Percentiles rank a stretch among this genome's conserved stretches.
phyloP scores from a whole-genome alignment of 1,139 yeast genomes.

The Suhomyces chickasaworum region DNA sequence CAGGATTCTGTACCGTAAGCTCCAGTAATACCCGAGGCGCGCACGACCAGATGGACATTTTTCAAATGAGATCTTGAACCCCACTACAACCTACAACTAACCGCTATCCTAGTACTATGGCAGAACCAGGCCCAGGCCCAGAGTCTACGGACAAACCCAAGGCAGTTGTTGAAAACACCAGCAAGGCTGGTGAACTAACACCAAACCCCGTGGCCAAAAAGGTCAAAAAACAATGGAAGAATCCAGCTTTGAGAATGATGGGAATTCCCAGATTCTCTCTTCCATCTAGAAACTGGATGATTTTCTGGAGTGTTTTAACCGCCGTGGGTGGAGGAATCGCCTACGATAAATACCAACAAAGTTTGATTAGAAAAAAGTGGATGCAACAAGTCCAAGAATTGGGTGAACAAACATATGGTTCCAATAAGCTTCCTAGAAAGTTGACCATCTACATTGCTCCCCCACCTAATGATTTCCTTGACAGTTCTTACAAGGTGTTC shows the following conservation, averaged over 20 bases:
- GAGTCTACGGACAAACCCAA: conserved; percentile 1
- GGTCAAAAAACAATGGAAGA: conserved; percentile 61
- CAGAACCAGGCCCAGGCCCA: neutral
- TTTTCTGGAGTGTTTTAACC: conserved; percentile 77
- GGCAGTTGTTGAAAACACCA: conserved; percentile 5
- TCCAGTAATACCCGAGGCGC: neutral
- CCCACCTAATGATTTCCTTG: conserved; percentile 91
- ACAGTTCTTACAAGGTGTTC: conserved; percentile 72
- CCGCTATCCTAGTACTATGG: neutral
- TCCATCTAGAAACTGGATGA: conserved; percentile 92
- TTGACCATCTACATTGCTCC: conserved; percentile 87
- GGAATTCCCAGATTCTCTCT: conserved; percentile 77
- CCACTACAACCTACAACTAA: neutral
- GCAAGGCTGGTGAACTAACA: conserved; percentile 3
- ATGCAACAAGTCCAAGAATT: conserved; percentile 58
- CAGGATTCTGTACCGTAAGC: neutral
- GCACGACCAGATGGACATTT: conserved; percentile 4
- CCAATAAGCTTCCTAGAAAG: conserved; percentile 64
- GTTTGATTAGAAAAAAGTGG: conserved; percentile 64
- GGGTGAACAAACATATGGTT: conserved; percentile 40
- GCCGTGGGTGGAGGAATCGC: conserved; percentile 69
- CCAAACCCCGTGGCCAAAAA: conserved; percentile 27
- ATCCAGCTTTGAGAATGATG: conserved; percentile 87
- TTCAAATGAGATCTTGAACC: neutral
- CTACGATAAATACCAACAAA: conserved; percentile 79